Evolutionary conservation across 2,329 filamentous ascomycete genomes (phyloP).

Genomic region (Furcasterigmium sp.): DNA sequence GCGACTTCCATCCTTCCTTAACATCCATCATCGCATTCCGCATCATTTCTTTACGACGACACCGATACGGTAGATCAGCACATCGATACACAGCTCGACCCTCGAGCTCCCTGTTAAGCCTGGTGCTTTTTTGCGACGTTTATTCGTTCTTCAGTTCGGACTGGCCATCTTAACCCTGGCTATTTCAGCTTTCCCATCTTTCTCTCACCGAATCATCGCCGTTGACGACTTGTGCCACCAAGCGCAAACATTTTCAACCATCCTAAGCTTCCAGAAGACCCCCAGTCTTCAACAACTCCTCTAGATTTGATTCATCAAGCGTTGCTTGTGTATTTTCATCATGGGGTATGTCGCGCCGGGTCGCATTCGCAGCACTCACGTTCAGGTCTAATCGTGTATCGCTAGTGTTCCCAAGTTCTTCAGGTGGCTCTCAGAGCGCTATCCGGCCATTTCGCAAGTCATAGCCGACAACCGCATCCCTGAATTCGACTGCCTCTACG

Average conservation of each 20-base stretch:
- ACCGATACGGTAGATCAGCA: background rate
- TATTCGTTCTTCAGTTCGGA: background rate
- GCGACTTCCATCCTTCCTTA: no score
- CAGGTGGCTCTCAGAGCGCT: slow-evolving; percentile 98
- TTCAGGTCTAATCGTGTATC: slow-evolving; percentile 6
- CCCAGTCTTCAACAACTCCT: no score
- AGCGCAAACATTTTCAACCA: no score
- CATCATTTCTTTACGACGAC: background rate
- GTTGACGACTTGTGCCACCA: no score
- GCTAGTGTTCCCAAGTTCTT: slow-evolving; percentile 80
- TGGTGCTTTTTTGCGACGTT: slow-evolving; percentile 1
- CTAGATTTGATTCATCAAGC: background rate
- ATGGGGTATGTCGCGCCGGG: slow-evolving; percentile 20
- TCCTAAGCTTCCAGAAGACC: no score
- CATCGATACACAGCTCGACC: slow-evolving; percentile 12
- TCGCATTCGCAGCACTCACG: background rate
- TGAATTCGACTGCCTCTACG: slow-evolving; percentile 96
- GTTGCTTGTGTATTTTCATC: slow-evolving; percentile 7
- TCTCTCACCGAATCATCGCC: background rate
- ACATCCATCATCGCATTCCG: no score
- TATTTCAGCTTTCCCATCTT: background rate
- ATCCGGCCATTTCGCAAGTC: slow-evolving; percentile 95
- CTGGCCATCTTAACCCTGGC: background rate
- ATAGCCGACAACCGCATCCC: slow-evolving; percentile 98
- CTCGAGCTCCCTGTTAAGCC: slow-evolving; percentile 13